A percentile compares a stretch with the other conserved stretches of the same genome.
Conservation (phyloP, 139 green algal species). For the Picochlorum costavermella region DNA sequence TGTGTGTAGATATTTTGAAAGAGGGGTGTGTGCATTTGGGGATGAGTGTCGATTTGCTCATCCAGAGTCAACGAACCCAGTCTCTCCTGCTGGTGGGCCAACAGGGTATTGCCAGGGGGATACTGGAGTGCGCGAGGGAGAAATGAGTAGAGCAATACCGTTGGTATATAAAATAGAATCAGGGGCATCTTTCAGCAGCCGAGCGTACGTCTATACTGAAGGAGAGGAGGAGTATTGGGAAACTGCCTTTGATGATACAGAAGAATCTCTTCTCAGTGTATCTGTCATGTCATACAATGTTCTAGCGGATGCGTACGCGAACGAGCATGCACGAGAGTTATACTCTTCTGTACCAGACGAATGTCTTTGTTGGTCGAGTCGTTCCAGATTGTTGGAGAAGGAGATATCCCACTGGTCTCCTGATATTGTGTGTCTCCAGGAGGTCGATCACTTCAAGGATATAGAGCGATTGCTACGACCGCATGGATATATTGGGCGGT, state of each 20-base stretch:
- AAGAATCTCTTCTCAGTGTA: neutral
- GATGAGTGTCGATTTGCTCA: neutral
- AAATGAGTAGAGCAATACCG: too few relatives aligned
- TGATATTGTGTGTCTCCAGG: slow-evolving; percentile 71
- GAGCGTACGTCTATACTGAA: neutral
- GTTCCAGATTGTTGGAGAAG: slow-evolving; percentile 27
- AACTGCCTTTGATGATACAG: neutral
- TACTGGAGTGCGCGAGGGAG: too few relatives aligned
- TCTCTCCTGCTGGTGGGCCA: neutral
- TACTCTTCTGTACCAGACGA: slow-evolving; percentile 40
- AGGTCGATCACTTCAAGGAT: slow-evolving; percentile 61
- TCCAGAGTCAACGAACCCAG: neutral
- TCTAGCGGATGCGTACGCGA: slow-evolving; percentile 56
- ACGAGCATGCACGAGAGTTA: slow-evolving; percentile 46
- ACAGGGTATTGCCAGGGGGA: too few relatives aligned
- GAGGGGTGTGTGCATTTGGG: neutral
- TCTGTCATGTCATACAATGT: slow-evolving; percentile 77
- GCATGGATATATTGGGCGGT: slow-evolving; percentile 34
- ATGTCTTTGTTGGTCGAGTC: slow-evolving; percentile 45
- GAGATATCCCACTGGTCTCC: slow-evolving; percentile 5
- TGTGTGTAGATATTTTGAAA: neutral
- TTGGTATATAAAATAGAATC: too few relatives aligned
- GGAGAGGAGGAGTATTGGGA: neutral
- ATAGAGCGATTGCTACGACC: slow-evolving; percentile 34
- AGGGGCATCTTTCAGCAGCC: too few relatives aligned